Evolutionary conservation across 2,329 filamentous ascomycete genomes (phyloP), one percentile per base, ranked within the genome.

Genomic region (Trichocomaceae sp.): DNA sequence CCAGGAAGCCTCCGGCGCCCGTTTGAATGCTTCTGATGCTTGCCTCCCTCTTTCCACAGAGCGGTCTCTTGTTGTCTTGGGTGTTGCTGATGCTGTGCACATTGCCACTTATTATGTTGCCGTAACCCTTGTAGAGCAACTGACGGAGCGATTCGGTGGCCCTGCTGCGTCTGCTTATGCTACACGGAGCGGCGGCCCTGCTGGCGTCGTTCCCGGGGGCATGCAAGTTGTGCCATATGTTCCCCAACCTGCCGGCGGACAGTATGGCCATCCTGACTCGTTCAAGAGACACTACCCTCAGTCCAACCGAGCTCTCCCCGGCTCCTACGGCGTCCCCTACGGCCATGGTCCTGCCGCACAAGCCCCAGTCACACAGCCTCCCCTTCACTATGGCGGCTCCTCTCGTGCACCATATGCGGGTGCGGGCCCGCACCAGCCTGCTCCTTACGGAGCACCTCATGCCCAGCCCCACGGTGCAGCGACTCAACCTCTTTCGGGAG

Each of bases 161-260:
- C 91, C 93, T 19, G 90, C 90, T 56, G 92, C 93, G 49, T 99
- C 93, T n/a, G 92, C 93, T 29, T 99, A 99, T 69, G 93, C 93
- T 47, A 96, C 92, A 47, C 86, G 93, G 61, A 96, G 90, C 67
- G 93, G 93, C 59, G 91, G 89, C 49, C 91, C 93, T 50, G 90
- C 92, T 56, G 92, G 92, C 50, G 90, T 92, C 33, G 90, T 97
- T 15, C 93, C 93, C 20, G 93, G 93, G 57, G 93, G 93, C 58
- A 96, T 99, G 90, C 93, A 97, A 72, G 93, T 99, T 49, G 90
- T 97, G n/a, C 93, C 93, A 5, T 99, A 99, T 70, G 88, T 90
- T 55, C 93, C 93, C 49, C 91, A 96, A 71, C 88, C 92, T 26
- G 89, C 90, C 55, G 89, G 90, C 56, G 93, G 93, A 62, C 91